Base-by-base conservation (phyloP, 2,329 filamentous ascomycete species). In the Verticillium zaregamsianum region DNA sequence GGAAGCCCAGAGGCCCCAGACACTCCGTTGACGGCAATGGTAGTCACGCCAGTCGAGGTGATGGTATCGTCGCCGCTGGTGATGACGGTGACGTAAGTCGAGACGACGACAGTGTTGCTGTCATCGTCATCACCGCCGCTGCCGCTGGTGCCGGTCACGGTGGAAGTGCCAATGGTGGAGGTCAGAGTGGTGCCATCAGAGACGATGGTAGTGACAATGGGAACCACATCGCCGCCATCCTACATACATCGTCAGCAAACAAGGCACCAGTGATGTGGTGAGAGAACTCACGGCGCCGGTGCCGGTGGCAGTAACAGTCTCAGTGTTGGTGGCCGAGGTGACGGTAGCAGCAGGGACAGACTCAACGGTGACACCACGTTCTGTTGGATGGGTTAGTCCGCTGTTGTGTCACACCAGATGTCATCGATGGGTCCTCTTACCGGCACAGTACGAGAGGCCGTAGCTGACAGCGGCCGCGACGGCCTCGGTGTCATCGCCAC, bases 1-100 rank as follows among this genome's bases (percentile, higher is more conserved):
- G 45, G 45, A n/a, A 71, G 68, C 17, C 40, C 55, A 32, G 54
- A 59, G 35, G 59, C 54, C n/a, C 31, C 57, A 33, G 57, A 55
- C 37, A 58, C 52, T 45, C 28, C 57, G 40, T 39, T 57, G 54
- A 58, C 37, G 17, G 23, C 49, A 23, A 64, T 25, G 20, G 62
- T 65, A 25, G 63, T 63, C 52, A 57, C 28, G 12, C 69, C 70
- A 57, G 45, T 49, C 8, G 45, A 49, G 20, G 75, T 70, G 37
- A 74, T 61, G 52, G 74, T 74, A 64, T 71, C 76, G 66, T 73
- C 72, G 57, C 76, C 69, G 64, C 73, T 78, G 57, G 77, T 77
- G 39, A 73, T 71, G 62, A 70, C 61, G 54, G 69, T 55, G 15
- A 49, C 49, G 25, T 57, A 55, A 25, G 45, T 58, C 11, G 58